Conservation (phyloP, 116 monocot species). For the Papilionanthe hybrid region DNA sequence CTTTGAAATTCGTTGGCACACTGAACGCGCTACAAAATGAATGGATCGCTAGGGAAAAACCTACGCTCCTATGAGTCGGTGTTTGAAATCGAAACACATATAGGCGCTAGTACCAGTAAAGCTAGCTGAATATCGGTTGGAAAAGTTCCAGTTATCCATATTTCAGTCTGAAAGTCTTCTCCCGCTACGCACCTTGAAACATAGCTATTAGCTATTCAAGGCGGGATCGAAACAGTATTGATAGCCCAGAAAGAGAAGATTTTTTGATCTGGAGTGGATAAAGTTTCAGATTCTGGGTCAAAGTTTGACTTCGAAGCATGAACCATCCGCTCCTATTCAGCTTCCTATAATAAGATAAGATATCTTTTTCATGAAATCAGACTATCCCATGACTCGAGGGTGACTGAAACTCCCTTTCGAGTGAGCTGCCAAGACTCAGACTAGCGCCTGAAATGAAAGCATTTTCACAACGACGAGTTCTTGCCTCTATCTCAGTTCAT, state of each 20-base stretch:
- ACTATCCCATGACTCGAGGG: background rate
- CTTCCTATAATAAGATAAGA: background rate
- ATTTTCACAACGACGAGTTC: background rate
- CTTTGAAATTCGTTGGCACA: background rate
- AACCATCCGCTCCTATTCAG: background rate
- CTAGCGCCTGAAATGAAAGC: background rate
- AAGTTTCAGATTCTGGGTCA: background rate
- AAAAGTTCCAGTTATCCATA: background rate
- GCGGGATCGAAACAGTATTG: background rate
- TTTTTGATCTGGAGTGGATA: background rate
- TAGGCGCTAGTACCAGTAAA: background rate
- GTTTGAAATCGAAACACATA: background rate
- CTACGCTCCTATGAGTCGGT: background rate
- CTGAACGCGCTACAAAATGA: background rate
- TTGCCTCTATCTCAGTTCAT: constrained; percentile 1
- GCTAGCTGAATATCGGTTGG: background rate
- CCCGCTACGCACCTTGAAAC: background rate
- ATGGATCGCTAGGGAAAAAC: background rate
- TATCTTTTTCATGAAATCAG: background rate
- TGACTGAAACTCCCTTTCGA: constrained; percentile 2
- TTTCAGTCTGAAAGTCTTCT: background rate
- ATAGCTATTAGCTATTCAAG: background rate
- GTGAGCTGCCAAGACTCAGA: background rate
- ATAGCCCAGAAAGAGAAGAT: background rate
- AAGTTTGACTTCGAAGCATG: background rate